phyloP scores from a whole-genome alignment of 2,329 filamentous ascomycete species.

The Chrysosporium queenslandicum region DNA sequence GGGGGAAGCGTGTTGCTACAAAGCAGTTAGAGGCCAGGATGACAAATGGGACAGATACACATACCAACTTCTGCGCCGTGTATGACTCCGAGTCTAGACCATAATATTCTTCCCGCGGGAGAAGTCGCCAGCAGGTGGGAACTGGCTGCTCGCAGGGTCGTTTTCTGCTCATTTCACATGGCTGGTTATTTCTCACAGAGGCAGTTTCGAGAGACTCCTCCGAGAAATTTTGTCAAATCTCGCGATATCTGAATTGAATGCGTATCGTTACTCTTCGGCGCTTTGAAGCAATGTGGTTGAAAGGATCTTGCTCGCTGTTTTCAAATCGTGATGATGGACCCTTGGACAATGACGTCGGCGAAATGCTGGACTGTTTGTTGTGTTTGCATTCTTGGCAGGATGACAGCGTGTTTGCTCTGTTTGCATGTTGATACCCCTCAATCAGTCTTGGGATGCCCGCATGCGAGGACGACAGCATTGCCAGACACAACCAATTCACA shows the following conservation, averaged over 20 bases:
- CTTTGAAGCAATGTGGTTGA: not conserved
- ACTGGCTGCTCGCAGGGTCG: conserved; percentile 12
- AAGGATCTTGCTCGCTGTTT: not conserved
- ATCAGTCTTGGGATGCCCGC: not conserved
- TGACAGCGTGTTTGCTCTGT: conserved; percentile 19
- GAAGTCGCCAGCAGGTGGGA: conserved; percentile 11
- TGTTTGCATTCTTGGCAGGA: conserved; percentile 17
- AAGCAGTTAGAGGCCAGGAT: conserved; percentile 15
- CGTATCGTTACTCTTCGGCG: too few species aligned
- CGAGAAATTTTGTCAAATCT: too few species aligned
- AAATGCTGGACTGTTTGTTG: conserved; percentile 10
- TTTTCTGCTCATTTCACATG: conserved; percentile 16
- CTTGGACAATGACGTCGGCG: too few species aligned
- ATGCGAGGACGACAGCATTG: not conserved
- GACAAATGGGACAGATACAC: conserved; percentile 8
- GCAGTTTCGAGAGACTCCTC: not conserved
- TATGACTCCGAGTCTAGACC: conserved; percentile 42
- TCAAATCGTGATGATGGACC: too few species aligned
- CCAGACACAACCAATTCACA: not conserved
- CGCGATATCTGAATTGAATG: too few species aligned
- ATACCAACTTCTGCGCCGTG: conserved; percentile 46
- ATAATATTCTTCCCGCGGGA: conserved; percentile 21
- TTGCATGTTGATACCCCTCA: conserved; percentile 16
- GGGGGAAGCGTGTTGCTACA: conserved; percentile 50
- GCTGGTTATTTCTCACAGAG: not conserved